Base-by-base conservation (phyloP, 306 rosid species). In the Spatholobus suberectus region DNA sequence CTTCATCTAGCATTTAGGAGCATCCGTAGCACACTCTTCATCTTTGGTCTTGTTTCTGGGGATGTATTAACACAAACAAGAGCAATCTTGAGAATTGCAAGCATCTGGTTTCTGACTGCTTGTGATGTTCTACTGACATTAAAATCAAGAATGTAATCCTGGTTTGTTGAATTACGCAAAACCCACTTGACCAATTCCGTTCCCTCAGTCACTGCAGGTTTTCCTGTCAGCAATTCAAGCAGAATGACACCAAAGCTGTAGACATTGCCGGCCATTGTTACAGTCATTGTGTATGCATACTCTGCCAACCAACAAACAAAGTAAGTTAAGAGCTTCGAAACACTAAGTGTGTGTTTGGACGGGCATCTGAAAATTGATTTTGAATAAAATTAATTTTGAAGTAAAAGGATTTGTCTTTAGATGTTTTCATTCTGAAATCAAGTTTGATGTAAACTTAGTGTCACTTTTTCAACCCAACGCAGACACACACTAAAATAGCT, bases 261-360 rank as follows among this genome's bases (percentile, higher is more conserved):
- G 24, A 96, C 89, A 62, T 94, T 94, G 35, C 94, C 98, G 7
- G 97, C 92, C 46, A 32, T 72, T 46, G 99, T 92, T 26, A 94
- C 91, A 70, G 88, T 86, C 99, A 94, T 92, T 41, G 94, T 92
- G 90, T 94, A 96, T 34, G 98, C 98, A 87, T 92, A 96, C 88
- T 96, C 99, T 93, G 92, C 82, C 77, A 86, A 81, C 38, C 83
- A 78, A 70, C 78, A 81, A 59, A 52, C 55, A 51, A 65, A 55
- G 10, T 32, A 12, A 13, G 58, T 52, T 47, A 67, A 65, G 73
- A 81, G 62, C 58, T 70, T 71, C 14, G 72, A 73, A 78, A 32
- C n/a, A 26, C 12, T 4, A 57, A 57, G 32, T 58, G 35, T 21
- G 63, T 57, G 62, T 6, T 21, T 8, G 26, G 27, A 55, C 8